Conservation (phyloP, 495 filamentous ascomycete genomes). For the Penicillium verhagenii region DNA sequence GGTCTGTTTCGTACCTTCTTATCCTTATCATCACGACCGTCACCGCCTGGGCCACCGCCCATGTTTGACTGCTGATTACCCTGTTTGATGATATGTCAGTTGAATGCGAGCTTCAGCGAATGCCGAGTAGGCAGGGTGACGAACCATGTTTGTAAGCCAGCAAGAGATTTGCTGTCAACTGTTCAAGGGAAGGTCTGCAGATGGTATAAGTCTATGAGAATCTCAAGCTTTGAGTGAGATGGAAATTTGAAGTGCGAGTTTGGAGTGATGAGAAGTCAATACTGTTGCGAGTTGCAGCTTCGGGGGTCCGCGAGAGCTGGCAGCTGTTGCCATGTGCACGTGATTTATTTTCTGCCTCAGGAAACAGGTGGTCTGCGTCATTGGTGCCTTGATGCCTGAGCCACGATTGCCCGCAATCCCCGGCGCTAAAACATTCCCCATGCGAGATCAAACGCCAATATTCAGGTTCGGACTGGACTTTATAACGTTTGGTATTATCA, state of each 20-base stretch:
- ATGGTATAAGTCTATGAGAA: neutral
- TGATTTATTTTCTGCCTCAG: slow-evolving; percentile 23
- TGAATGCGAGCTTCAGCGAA: slow-evolving; percentile 8
- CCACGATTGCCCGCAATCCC: neutral
- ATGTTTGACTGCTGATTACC: slow-evolving; percentile 85
- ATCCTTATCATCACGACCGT: slow-evolving; percentile 84
- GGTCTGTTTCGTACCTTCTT: slow-evolving; percentile 71
- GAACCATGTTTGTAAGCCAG: slow-evolving; percentile 38
- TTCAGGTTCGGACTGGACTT: neutral
- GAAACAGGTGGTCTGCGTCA: slow-evolving; percentile 19
- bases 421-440: neutral
- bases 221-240: slow-evolving; percentile 1
- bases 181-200: slow-evolving; percentile 2
- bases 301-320: slow-evolving; percentile 20
- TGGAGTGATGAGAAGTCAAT: slow-evolving; percentile 22
- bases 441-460: neutral
- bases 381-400: slow-evolving; percentile 21
- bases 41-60: slow-evolving; percentile 66
- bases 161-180: slow-evolving; percentile 16
- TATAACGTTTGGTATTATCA: neutral
- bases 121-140: slow-evolving; percentile 17
- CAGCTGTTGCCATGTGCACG: slow-evolving; percentile 30
- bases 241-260: slow-evolving; percentile 6
- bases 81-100: slow-evolving; percentile 33
- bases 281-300: slow-evolving; percentile 18